Conservation (phyloP, 2,329 filamentous ascomycete species). For the Cordyceps cicadae region DNA sequence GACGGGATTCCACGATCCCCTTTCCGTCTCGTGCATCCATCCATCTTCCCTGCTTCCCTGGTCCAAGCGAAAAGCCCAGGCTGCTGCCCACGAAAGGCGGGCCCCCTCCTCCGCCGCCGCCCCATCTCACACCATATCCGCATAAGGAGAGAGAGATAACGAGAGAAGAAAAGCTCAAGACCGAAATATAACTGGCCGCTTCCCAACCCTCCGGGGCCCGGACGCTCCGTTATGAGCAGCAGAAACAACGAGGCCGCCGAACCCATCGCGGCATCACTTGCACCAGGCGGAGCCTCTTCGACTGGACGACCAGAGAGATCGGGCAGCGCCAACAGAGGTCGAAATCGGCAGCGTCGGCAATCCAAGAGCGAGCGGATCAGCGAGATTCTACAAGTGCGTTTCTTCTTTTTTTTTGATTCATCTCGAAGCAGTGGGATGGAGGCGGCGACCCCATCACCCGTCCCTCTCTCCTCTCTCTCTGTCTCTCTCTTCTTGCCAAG, state of each 20-base stretch:
- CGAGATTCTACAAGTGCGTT: constrained; percentile 38
- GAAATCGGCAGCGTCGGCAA: constrained; percentile 18
- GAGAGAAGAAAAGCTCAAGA: not conserved
- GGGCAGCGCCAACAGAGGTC: constrained; percentile 11
- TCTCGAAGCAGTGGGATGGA: not conserved
- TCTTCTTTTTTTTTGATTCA: not conserved
- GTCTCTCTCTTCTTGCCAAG: too few relatives aligned
- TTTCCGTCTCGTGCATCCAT: not conserved
- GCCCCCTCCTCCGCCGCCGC: not conserved
- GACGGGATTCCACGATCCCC: not conserved
- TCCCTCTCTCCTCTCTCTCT: not conserved
- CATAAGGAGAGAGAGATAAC: not conserved
- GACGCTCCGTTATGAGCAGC: not conserved
- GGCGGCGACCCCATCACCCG: too few relatives aligned
- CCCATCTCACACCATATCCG: not conserved
- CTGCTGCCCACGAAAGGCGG: not conserved
- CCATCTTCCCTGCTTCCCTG: not conserved
- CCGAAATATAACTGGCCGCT: not conserved
- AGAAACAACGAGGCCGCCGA: not conserved
- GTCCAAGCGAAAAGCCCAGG: not conserved
- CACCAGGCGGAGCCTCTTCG: not conserved
- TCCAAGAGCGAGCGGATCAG: constrained; percentile 34
- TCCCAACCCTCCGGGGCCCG: not conserved
- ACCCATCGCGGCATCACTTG: not conserved
- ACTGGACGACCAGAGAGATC: not conserved